Evolutionary conservation across 495 filamentous ascomycete genomes (phyloP), one percentile per base, ranked within the genome.

Genomic region (Letharia columbiana): DNA sequence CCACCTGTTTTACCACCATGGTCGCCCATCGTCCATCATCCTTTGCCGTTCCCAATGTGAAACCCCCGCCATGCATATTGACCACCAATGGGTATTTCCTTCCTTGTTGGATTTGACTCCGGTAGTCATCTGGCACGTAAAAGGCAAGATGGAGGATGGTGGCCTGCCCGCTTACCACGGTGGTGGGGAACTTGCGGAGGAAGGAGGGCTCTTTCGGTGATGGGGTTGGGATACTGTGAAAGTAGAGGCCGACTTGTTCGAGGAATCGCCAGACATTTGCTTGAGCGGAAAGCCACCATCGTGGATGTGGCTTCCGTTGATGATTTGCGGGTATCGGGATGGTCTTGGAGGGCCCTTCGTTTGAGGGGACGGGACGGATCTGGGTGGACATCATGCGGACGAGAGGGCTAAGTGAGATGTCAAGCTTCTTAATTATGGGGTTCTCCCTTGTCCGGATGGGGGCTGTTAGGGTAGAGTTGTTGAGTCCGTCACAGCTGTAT

Each of bases 41-140:
- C 23, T 85, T 86, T 0, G 84, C 82, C 39, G 73, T 81, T 17
- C 90, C 90, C 20, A 93, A 72, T 1, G 87, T 91, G 70, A 92
- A 93, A 3, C 89, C 90, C 42, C 90, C 90, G 23, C 90, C 90
- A 70, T 92, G 80, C 72, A 89, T 89, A 67, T 91, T 91, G 67
- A 92, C 80, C 9, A 91, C 80, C 1, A 85, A 83, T 0, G 89
- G 88, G 33, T 74, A 76, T 12, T 73, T 75, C 66, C 76, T 76
- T 60, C 78, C 78, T 12, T 77, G 72, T 65, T 77, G 73, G 56
- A 67, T 71, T 40, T 75, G 69, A 18, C 71, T 42, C 5, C 75
- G 67, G 70, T 92, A 93, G 31, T 81, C 80, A 18, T 79, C 73
- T 0, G 91, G 91, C 2, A 87, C 82, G 76, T 95, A 96, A 75